Base-by-base conservation (phyloP, 345 rosid genomes). In the Anacardium occidentale region DNA sequence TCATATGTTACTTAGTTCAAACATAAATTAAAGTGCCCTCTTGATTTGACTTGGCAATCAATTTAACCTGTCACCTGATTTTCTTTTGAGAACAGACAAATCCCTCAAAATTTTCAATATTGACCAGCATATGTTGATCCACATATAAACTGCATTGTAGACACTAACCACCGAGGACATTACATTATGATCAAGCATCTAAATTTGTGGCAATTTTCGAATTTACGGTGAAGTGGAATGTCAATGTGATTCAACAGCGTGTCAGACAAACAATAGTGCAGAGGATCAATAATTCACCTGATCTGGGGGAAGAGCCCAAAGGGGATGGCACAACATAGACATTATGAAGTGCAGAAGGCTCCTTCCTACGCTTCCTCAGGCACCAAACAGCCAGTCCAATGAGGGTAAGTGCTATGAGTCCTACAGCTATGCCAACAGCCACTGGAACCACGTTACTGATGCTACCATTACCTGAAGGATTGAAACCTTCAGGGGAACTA, bases 311-410 rank as follows among this genome's bases (percentile, higher is more conserved):
- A 72, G 96, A 84, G 61, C 70, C 84, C 61, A 74, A 13, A 12
- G 90, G 89, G 22, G 97, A 83, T 8, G 97, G 93, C 86, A 85
- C 78, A 53, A 84, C 74, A 75, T 88, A 84, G 77, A 81, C 92
- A 69, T 93, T 93, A 66, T 79, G 80, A 37, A 77, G 79, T 64
- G 81, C 57, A 62, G 88, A 52, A 56, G 50, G 74, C 73, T 73
- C 79, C 78, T 76, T 92, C 81, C 86, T 88, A 42, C 82, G 80
- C 84, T 80, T 90, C 78, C 75, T 83, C 58, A 85, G 58, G 82
- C 89, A 90, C 84, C 90, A 92, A 45, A 83, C 59, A 74, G 78
- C 68, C 72, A 86, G 74, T 48, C 85, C 94, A 75, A 85, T 69
- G 60, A 90, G 82, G 82, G 81, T 70, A 71, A 92, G 87, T 55